Percentiles rank a stretch among this genome's conserved stretches.
Evolutionary conservation across 2,329 filamentous ascomycete species (phyloP).

Genomic region (Fusarium proliferatum): DNA sequence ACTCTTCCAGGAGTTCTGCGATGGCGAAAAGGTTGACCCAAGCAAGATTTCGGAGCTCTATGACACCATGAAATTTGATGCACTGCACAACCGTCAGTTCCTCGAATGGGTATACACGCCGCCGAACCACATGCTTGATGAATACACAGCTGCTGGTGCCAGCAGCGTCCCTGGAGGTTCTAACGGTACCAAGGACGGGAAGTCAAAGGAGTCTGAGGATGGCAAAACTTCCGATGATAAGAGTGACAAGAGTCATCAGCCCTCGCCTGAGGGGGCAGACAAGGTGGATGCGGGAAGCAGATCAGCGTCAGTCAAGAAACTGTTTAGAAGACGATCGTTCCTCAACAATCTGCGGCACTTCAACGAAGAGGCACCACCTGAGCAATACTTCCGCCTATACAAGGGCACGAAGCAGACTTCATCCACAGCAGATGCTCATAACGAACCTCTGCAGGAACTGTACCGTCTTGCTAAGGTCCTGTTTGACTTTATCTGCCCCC

Average conservation of each 20-base stretch:
- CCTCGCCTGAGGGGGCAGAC: conserved; percentile 51
- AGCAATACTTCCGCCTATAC: conserved; percentile 91
- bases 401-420: conserved; percentile 75
- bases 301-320: conserved; percentile 53
- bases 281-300: conserved; percentile 55
- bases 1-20: conserved; percentile 94
- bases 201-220: conserved; percentile 57
- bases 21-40: conserved; percentile 97
- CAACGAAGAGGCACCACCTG: conserved; percentile 67
- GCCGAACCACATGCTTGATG: conserved; percentile 79
- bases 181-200: conserved; percentile 54
- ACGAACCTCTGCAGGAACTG: conserved; percentile 90
- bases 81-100: conserved; percentile 94
- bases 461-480: conserved; percentile 94
- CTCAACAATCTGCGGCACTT: conserved; percentile 63
- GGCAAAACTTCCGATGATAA: conserved; percentile 53
- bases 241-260: conserved; percentile 45
- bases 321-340: conserved; percentile 72
- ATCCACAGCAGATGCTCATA: conserved; percentile 82
- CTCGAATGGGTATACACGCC: conserved; percentile 98
- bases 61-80: conserved; percentile 99
- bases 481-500: conserved; percentile 98
- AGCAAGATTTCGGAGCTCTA: conserved; percentile 99
- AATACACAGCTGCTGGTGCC: conserved; percentile 59
- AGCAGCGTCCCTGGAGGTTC: conserved; percentile 41